Evolutionary conservation across 164 flowering plant genomes (phyloP), one percentile per base, ranked within the genome.

Genomic region (Stephania yunnanensis): DNA sequence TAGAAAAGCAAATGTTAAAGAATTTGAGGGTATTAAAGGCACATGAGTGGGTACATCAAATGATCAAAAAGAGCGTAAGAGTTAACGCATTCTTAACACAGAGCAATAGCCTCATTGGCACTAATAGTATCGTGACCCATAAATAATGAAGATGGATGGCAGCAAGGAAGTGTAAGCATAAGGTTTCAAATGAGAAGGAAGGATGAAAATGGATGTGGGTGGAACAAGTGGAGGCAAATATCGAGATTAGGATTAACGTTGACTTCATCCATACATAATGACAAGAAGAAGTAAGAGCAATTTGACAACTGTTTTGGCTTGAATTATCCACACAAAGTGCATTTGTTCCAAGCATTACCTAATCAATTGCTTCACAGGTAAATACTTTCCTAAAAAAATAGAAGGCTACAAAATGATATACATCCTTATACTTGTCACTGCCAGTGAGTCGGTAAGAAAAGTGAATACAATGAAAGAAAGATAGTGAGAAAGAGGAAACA

Each of bases 401-500:
- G 42, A 36, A 36, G 42, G 42, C 42, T 50, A 50, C 0, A 50
- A 10, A 50, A 50, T 50, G 42, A 36, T 36, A 36, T 36, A 1
- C 42, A 4, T 4, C 42, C 42, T 36, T 36, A 36, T 36, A 36
- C 42, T 36, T 50, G 55, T 9, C 11, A 44, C 42, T 30, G 42
- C 0, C 12, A 67, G 31, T 15, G 13, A 29, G 45, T 67, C 15
- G 11, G 44, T 44, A 15, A 19, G 42, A 67, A 12, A 17, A 4
- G 8, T 29, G 8, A 64, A 65, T 15, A 46, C 9, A 19, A 3
- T 12, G 8, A n/a, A 12, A 74, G 11, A 53, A 31, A 72, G 36
- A 55, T 25, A 25, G 71, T 36, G 30, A 36, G 7, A 7, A 65
- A 42, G 48, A 46, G 52, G 42, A 63, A 71, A 85, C 93, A 75